phyloP scores from a whole-genome alignment of 345 rosid genomes.

The Pistacia integerrima region DNA sequence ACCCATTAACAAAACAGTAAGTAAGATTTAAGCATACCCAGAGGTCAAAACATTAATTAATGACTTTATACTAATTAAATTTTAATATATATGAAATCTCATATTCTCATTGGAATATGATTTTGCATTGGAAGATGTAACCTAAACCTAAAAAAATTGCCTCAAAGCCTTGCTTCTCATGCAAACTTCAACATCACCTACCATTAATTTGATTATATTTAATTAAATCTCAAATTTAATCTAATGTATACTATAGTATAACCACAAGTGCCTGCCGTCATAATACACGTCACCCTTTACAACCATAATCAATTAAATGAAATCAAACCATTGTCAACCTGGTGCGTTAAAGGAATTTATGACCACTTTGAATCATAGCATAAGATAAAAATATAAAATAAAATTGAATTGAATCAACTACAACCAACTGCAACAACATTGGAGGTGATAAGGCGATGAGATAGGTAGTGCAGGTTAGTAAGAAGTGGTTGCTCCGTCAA shows the following conservation, averaged over 20 bases:
- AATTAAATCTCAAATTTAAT: background rate
- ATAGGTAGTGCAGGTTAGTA: conserved; percentile 34
- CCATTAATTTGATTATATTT: background rate
- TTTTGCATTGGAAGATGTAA: too few species aligned
- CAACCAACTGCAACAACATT: conserved; percentile 25
- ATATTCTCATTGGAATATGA: too few species aligned
- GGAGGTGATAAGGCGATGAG: conserved; percentile 41
- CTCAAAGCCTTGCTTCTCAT: conserved; percentile 26
- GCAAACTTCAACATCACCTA: conserved; percentile 33
- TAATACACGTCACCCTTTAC: conserved; percentile 22
- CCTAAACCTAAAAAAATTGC: too few species aligned
- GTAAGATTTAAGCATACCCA: too few species aligned
- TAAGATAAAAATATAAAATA: background rate
- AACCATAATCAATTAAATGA: too few species aligned
- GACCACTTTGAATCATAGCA: too few species aligned
- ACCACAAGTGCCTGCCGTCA: conserved; percentile 23
- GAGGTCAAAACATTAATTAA: too few species aligned
- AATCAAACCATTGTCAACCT: too few species aligned
- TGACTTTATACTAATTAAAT: too few species aligned
- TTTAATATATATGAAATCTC: too few species aligned
- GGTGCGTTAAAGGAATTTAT: too few species aligned
- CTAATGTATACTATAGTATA: background rate
- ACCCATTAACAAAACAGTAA: too few species aligned
- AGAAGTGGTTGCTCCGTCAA: conserved; percentile 75
- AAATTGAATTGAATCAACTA: background rate